Base-by-base conservation (phyloP, 2,329 filamentous ascomycete genomes). In the Xylaria sp. region DNA sequence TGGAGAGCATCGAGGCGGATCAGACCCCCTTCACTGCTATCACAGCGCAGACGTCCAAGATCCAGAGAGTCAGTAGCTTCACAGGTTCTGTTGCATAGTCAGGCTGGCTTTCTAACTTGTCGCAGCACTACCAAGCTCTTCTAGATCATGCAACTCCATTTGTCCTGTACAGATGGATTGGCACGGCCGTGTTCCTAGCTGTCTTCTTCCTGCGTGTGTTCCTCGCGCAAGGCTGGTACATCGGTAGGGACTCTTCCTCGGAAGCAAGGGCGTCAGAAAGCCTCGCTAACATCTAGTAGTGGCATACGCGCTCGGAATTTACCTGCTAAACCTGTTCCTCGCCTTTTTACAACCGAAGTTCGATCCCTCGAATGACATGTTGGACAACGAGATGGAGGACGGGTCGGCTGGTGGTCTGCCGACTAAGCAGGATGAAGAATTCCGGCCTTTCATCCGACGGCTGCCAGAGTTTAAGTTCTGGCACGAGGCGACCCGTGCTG, bases 401-500 rank as follows among this genome's bases (percentile, higher is more conserved):
- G 94, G 94, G 57, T 83, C 91, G 16, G 85, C 86, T 22, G 88
- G 88, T 49, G 85, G 85, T 21, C 85, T 99, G 40, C 94, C 94
- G 20, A 97, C 92, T 53, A 97, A 96, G 78, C 87, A 91, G 66
- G 93, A 97, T 70, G 92, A 99, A 70, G 94, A 99, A 78, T 99
- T 99, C 81, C 87, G 92, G 61, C 94, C 94, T 2, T 99, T 99
- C 71, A 97, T 99, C 72, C 86, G 94, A 69, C 85, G 94, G 56
- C 85, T 99, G 20, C 94, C 94, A 51, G 94, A 99, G 77, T 99
- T 99, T 84, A 99, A 99, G 83, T 99, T 99, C 81, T 99, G 94
- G 94, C 91, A 97, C 78, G 89, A 90, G 68, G 92, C 93, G 49
- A 97, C 93, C 52, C 86, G 92, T 69, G 93, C 93, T 50, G 84